Base-by-base conservation (phyloP, 2,329 filamentous ascomycete species). In the Aspergillus japonicus region DNA sequence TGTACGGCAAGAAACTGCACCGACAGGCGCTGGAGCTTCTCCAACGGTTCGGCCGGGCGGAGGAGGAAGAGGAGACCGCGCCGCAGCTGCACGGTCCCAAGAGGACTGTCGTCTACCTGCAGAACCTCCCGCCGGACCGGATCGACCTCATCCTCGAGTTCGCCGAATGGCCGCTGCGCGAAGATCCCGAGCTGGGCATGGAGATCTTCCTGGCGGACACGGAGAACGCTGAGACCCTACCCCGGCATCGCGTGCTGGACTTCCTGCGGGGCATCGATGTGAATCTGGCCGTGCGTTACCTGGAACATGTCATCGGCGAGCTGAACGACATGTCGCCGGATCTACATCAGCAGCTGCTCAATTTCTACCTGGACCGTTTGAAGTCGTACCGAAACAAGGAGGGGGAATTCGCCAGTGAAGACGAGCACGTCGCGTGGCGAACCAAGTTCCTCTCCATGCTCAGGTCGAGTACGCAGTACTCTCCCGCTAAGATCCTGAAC, bases 1-100 rank as follows among this genome's bases (percentile, higher is more conserved):
- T 98, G 66, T 92, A 96, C 69, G 95, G 95, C 64, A 99, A 99
- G 79, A 93, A 89, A 74, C 83, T 98, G 47, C 95, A 99, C 75
- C 87, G 89, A 19, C 88, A 96, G 70, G 94, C 95, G 0, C 79
- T 99, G 19, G 89, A 92, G 65, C 79, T 97, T 31, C 82, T 99
- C 0, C 85, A 86, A 66, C 89, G 88, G 64, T 97, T 97, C 67
- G 94, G 94, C 19, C 85, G 84, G 29, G 81, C 83, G 2, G 73
- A 78, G 33, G 69, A 74, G 4, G 72, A 73, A 21, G 72, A 73
- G 48, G 73, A 77, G 57, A 71, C 67, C 8, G 71, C 73, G 23
- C 77, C 82, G 16, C 80, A 82, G 4, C 82, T 99, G 6, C 88
- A 89, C 66, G 95, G 95, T 0, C 92, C 95, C 2, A 86, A 88